Base-by-base conservation (phyloP, 1,284 basidiomycete species). In the Cronartium quercuum region DNA sequence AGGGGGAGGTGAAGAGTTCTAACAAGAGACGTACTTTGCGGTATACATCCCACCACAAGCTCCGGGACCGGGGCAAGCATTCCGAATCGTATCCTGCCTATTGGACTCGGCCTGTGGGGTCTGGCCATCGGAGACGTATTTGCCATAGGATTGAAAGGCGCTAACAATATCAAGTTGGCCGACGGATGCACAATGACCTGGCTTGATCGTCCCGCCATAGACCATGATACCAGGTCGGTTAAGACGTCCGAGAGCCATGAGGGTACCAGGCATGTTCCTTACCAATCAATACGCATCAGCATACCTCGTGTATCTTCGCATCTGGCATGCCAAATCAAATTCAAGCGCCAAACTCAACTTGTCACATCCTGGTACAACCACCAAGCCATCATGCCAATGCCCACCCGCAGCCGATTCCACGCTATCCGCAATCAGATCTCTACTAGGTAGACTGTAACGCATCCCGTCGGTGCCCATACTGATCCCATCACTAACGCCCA, bases 321-420 rank as follows among this genome's bases (percentile, higher is more conserved):
- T 29, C 29, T 29, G 29, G 29, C 29, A 29, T 29, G 29, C 29
- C 29, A 29, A 29, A 29, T 29, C 29, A 29, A 29, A 29, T 29
- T 29, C 29, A 1, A 29, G 29, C 29, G 29, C 29, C n/a, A 67
- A 18, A 12, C 55, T 51, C 34, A 74, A 71, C 84, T 96, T 97
- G 84, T 97, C 94, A 82, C 94, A 97, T 42, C 94, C 94, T 44
- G 95, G 95, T 66, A 98, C 86, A 73, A 92, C 92, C 60, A 97
- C 92, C 90, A 96, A 93, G 55, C 92, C 95, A 81, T 98, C 95
- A n/a, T 98, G 87, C 88, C 94, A 96, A 83, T 98, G 95, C 6
- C 94, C 95, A 38, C 91, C 92, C n/a, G 90, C 94, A 40, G 92
- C 94, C 71, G 81, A 76, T 79, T 79, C 78, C 66, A 80, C 77